Percentiles rank a stretch among this genome's conserved stretches.
Evolutionary conservation across 257 asterid genomes (phyloP).

Genomic region (Solanum bukasovii): DNA sequence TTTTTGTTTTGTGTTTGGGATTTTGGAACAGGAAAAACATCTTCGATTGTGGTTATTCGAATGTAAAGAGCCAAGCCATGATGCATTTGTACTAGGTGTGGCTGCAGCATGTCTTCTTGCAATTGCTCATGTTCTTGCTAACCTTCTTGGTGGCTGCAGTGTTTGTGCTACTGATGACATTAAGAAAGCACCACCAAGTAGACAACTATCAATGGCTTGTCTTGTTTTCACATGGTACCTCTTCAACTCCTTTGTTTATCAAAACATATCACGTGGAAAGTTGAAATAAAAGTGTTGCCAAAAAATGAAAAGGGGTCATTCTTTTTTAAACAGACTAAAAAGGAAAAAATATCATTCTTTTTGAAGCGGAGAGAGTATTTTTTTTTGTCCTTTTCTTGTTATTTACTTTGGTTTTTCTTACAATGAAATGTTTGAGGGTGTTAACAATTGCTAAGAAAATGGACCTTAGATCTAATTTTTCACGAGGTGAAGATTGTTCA

Average conservation of each 20-base stretch:
- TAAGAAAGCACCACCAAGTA: slow-evolving; percentile 46
- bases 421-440: background rate
- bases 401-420: background rate
- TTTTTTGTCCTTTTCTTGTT: background rate
- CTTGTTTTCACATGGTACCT: slow-evolving; percentile 56
- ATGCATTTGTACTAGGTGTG: slow-evolving; percentile 61
- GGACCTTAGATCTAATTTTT: background rate
- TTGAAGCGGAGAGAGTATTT: background rate
- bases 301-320: background rate
- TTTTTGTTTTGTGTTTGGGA: background rate
- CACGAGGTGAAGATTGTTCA: background rate
- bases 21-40: slow-evolving; percentile 48
- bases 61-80: slow-evolving; percentile 85
- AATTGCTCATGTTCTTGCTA: slow-evolving; percentile 57
- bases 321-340: too few species aligned
- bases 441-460: background rate
- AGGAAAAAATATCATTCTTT: too few species aligned
- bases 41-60: slow-evolving; percentile 67
- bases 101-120: slow-evolving; percentile 55
- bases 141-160: slow-evolving; percentile 59
- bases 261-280: background rate
- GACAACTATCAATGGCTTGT: slow-evolving; percentile 44
- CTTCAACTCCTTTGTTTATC: background rate
- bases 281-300: background rate
- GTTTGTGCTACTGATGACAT: slow-evolving; percentile 27